Percentiles rank a stretch among this genome's conserved stretches.
These are phyloP conservation scores for Quillaja saponaria DNA, from an alignment of 306 rosid genomes.

Conservation along the genomic window DNA sequence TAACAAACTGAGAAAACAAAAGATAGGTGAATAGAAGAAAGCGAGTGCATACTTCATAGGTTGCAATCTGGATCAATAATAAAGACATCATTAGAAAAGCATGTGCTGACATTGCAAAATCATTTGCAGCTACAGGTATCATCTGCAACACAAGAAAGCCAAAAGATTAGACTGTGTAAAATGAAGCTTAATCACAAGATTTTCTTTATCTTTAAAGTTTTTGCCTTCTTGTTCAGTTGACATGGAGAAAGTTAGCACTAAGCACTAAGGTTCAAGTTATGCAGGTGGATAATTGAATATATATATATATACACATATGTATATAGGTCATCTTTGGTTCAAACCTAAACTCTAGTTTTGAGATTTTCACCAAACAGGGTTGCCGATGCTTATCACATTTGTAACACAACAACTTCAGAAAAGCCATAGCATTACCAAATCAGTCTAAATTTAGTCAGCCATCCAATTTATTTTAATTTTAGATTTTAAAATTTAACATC, in stretches of 20 bases:
- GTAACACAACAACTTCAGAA: too few species aligned
- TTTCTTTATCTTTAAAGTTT: background rate
- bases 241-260: background rate
- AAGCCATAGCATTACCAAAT: too few species aligned
- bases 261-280: too few species aligned
- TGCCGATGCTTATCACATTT: too few species aligned
- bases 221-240: background rate
- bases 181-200: background rate
- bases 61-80: constrained; percentile 54
- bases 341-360: too few species aligned
- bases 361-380: too few species aligned
- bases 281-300: too few species aligned
- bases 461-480: too few species aligned
- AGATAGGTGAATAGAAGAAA: background rate
- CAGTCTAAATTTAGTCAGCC: too few species aligned
- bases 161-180: background rate
- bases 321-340: too few species aligned
- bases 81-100: constrained; percentile 53
- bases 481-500: too few species aligned
- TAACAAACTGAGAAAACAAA: background rate
- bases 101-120: constrained; percentile 69
- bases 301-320: too few species aligned
- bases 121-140: constrained; percentile 85
- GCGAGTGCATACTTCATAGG: constrained; percentile 51
- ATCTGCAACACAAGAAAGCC: constrained; percentile 42